Conservation (phyloP, 495 filamentous ascomycete genomes). For the Baudoinia panamericana region DNA sequence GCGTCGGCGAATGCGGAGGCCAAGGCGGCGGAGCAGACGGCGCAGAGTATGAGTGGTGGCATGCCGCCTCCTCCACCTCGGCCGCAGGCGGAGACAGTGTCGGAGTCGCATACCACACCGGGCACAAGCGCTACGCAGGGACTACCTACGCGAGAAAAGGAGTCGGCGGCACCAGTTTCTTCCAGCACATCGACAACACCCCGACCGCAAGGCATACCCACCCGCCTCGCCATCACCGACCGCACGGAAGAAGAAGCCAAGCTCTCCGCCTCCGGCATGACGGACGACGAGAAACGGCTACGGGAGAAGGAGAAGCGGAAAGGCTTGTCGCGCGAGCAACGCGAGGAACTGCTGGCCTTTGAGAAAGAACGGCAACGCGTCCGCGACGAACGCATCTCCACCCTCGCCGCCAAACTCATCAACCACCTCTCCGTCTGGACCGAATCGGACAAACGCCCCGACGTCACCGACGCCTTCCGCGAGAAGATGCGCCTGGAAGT, state of each 20-base stretch:
- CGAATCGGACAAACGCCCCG: constrained; percentile 77
- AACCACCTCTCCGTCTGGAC: constrained; percentile 93
- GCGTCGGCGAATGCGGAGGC: constrained; percentile 23
- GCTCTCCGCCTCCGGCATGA: constrained; percentile 52
- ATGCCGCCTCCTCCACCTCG: constrained; percentile 2
- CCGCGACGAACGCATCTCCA: constrained; percentile 82
- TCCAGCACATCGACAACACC: constrained; percentile 62
- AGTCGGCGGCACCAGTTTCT: background rate
- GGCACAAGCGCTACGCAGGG: background rate
- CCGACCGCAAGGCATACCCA: constrained; percentile 47
- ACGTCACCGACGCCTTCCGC: constrained; percentile 79
- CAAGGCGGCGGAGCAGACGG: constrained; percentile 27
- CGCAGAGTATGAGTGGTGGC: constrained; percentile 1
- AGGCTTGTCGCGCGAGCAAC: constrained; percentile 76
- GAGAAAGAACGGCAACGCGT: constrained; percentile 73
- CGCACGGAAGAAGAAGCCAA: constrained; percentile 75
- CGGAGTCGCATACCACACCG: background rate
- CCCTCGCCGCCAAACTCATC: constrained; percentile 67
- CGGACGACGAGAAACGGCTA: constrained; percentile 63
- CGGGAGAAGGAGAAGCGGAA: constrained; percentile 82
- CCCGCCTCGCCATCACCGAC: constrained; percentile 77
- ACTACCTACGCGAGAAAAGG: constrained; percentile 9
- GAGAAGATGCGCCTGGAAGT: constrained; percentile 91
- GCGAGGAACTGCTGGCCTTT: constrained; percentile 74
- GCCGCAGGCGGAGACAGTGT: background rate